These are phyloP conservation scores for Amanita jacksonii DNA, from an alignment of 768 basidiomycete species.

Conservation along the genomic window DNA sequence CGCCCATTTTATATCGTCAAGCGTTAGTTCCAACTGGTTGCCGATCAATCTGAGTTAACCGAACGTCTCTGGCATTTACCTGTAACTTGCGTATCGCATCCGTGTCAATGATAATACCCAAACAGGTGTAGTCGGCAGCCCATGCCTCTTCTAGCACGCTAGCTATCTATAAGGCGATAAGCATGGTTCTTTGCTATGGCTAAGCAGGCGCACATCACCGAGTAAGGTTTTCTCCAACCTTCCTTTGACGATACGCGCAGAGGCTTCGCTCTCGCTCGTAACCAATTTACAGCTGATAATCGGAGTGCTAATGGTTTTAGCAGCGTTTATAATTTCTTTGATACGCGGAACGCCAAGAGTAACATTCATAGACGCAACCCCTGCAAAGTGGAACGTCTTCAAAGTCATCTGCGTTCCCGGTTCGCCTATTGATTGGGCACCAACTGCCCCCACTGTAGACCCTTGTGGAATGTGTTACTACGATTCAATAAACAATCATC, in stretches of 20 bases:
- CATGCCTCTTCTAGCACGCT: slow-evolving; percentile 93
- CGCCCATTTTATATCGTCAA: slow-evolving; percentile 91
- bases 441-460: slow-evolving; percentile 96
- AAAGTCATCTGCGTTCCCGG: slow-evolving; percentile 99
- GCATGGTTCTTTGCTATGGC: background rate
- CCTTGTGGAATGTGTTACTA: slow-evolving; percentile 32
- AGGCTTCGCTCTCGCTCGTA: slow-evolving; percentile 76
- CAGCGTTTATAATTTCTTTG: slow-evolving; percentile 99
- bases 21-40: slow-evolving; percentile 75
- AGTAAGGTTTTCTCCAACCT: slow-evolving; percentile 91
- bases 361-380: slow-evolving; percentile 99
- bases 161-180: slow-evolving; percentile 55
- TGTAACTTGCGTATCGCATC: slow-evolving; percentile 86
- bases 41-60: background rate
- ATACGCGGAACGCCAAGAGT: slow-evolving; percentile 99
- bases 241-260: slow-evolving; percentile 95
- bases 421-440: slow-evolving; percentile 98
- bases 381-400: slow-evolving; percentile 99
- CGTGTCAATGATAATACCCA: slow-evolving; percentile 86
- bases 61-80: slow-evolving; percentile 27
- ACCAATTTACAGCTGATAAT: slow-evolving; percentile 97
- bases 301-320: slow-evolving; percentile 94
- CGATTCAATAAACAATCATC: background rate
- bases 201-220: slow-evolving; percentile 60
- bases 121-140: slow-evolving; percentile 87